Evolutionary conservation across 1,284 basidiomycete species (phyloP).

Genomic region (Ustilago shanxiensis): DNA sequence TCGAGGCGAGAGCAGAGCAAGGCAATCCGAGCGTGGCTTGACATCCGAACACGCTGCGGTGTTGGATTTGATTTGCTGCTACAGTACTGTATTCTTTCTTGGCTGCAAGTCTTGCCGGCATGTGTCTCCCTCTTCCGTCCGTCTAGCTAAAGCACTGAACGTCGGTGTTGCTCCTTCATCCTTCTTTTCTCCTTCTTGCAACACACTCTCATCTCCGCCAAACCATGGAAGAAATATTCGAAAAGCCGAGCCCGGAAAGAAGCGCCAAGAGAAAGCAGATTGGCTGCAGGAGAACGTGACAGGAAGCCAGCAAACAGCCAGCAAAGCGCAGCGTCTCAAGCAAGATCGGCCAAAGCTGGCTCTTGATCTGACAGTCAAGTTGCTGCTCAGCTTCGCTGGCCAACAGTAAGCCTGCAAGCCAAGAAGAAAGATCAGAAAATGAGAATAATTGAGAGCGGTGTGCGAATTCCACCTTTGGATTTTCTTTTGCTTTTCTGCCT

Average conservation of each 20-base stretch:
- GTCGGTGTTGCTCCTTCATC: too few relatives aligned
- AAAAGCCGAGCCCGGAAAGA: neutral
- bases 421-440: slow-evolving; percentile 1
- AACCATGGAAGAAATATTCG: too few relatives aligned
- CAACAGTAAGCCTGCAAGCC: neutral
- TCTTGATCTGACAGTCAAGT: neutral
- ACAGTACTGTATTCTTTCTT: too few relatives aligned
- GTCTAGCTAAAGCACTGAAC: neutral
- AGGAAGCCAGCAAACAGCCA: neutral
- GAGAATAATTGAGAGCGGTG: neutral
- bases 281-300: neutral
- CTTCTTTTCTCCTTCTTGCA: neutral
- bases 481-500: neutral
- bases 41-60: neutral
- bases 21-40: neutral
- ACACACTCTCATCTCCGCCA: neutral
- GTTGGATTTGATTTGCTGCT: neutral
- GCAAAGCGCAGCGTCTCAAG: too few relatives aligned
- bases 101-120: too few relatives aligned
- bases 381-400: neutral
- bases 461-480: slow-evolving; percentile 4
- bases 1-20: neutral
- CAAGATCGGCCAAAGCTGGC: neutral
- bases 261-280: slow-evolving; percentile 5
- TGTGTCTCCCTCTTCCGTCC: neutral